A percentile compares a stretch with the other conserved stretches of the same genome.
Conservation (phyloP, 257 asterid genomes). For the Pogostemon cablin region DNA sequence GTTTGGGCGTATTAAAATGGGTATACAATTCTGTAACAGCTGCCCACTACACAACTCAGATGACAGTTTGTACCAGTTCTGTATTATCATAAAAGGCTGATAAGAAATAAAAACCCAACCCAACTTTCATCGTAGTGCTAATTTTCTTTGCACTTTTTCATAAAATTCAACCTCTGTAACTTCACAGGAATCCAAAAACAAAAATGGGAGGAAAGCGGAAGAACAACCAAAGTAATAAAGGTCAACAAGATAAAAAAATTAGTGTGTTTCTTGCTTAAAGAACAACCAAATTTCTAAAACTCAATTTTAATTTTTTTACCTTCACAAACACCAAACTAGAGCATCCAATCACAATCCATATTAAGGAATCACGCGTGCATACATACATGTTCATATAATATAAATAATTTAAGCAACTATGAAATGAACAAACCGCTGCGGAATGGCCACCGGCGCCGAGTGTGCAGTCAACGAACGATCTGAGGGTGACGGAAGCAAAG, state of each 20-base stretch:
- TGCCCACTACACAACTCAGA: background rate
- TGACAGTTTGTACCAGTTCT: background rate
- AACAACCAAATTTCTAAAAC: background rate
- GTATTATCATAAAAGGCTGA: background rate
- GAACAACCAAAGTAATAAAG: background rate
- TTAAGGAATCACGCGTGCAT: background rate
- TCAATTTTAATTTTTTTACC: background rate
- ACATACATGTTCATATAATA: background rate
- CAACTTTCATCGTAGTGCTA: background rate
- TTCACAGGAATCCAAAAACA: background rate
- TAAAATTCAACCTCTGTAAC: background rate
- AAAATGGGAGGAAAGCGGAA: background rate
- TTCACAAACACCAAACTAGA: slow-evolving; percentile 14
- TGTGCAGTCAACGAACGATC: slow-evolving; percentile 89
- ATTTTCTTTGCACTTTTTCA: background rate
- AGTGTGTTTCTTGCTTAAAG: background rate
- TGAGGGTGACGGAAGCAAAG: slow-evolving; percentile 59
- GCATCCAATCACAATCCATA: background rate
- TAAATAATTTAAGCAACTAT: background rate
- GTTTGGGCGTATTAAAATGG: background rate
- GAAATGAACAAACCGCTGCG: slow-evolving; percentile 55
- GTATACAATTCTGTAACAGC: background rate
- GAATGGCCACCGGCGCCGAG: slow-evolving; percentile 98
- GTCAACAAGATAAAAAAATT: background rate
- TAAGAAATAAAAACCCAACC: no score